These are phyloP conservation scores for Zymoseptoria passerinii DNA, from an alignment of 2,329 filamentous ascomycete genomes.

Conservation along the genomic window DNA sequence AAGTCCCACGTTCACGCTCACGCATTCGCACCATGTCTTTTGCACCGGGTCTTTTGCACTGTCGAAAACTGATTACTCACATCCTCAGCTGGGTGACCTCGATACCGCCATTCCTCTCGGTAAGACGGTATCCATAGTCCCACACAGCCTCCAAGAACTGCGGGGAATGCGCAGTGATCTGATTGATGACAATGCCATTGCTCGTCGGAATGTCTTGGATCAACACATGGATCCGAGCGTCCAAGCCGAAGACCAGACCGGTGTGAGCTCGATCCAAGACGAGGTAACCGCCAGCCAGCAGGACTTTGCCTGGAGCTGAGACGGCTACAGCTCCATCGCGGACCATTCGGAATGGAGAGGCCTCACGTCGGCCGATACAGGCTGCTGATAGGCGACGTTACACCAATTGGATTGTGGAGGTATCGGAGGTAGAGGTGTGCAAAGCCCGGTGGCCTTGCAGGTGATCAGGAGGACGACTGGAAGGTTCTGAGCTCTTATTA, in stretches of 20 bases:
- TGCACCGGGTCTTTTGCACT: not conserved
- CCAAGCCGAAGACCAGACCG: conserved; percentile 58
- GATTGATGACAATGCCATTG: conserved; percentile 53
- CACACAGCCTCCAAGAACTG: conserved; percentile 84
- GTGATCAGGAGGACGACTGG: conserved; percentile 1
- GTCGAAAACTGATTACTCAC: conserved; percentile 47
- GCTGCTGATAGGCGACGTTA: not conserved
- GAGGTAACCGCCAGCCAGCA: conserved; percentile 89
- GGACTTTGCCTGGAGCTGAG: conserved; percentile 92
- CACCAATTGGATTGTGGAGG: not conserved
- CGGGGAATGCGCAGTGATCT: conserved; percentile 81
- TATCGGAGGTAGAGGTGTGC: conserved; percentile 3
- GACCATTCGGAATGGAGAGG: conserved; percentile 12
- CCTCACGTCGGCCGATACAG: conserved; percentile 11
- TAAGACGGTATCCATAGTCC: conserved; percentile 72
- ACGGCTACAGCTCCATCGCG: conserved; percentile 38
- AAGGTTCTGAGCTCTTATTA: not conserved
- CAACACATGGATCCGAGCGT: conserved; percentile 55
- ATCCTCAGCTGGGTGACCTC: conserved; percentile 68
- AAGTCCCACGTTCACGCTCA: not conserved
- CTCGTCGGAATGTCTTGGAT: conserved; percentile 50
- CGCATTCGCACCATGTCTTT: not conserved
- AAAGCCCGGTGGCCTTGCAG: not conserved
- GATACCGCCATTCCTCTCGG: conserved; percentile 66
- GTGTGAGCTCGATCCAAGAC: conserved; percentile 84